Base-by-base conservation (phyloP, 2,329 filamentous ascomycete genomes). In the Xylariaceae sp. region DNA sequence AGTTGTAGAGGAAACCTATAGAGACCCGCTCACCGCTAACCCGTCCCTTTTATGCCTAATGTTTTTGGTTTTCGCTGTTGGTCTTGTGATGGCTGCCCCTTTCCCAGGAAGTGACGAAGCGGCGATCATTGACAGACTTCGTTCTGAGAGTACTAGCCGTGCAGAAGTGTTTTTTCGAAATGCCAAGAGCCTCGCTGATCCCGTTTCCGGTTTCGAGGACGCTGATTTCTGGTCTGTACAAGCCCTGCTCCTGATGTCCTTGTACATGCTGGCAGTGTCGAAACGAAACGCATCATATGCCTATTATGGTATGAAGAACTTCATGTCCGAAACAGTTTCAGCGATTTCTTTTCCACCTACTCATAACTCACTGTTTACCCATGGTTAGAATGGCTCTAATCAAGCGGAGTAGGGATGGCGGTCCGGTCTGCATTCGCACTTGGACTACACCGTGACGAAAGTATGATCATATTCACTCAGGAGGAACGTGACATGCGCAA, bases 141-240 rank as follows among this genome's bases (percentile, higher is more conserved):
- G 74, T 17, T 71, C 68, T 5, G 73, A 76, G 33, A 69, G 74
- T 31, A 64, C 73, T 1, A 77, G 81, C 55, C 73, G 78, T 57
- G 80, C 82, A n/a, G 83, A 87, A 57, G 68, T 80, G 11, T 86
- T 87, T 63, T 88, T 83, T 60, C 70, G 76, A 14, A 82, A 78
- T 55, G 84, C 83, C 5, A 82, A 79, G 57, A 73, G 71, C 40
- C 69, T 86, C 14, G 70, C 70, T 16, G 71, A 76, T 42, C 69
- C 72, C 1, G 65, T 72, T 1, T 66, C 69, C 3, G 74, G 80
- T 0, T 78, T 85, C 44, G 83, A 86, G 60, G 80, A 86, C 60
- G 80, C 78, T 18, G 79, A 84, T 50, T 79, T 87, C 52, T 86
- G 83, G 80, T 82, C 81, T 12, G 76, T 88, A 43, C 83, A 87